A percentile compares a stretch with the other conserved stretches of the same genome.
These are phyloP conservation scores for Colletotrichum salicis DNA, from an alignment of 2,329 filamentous ascomycete genomes.

Conservation along the genomic window DNA sequence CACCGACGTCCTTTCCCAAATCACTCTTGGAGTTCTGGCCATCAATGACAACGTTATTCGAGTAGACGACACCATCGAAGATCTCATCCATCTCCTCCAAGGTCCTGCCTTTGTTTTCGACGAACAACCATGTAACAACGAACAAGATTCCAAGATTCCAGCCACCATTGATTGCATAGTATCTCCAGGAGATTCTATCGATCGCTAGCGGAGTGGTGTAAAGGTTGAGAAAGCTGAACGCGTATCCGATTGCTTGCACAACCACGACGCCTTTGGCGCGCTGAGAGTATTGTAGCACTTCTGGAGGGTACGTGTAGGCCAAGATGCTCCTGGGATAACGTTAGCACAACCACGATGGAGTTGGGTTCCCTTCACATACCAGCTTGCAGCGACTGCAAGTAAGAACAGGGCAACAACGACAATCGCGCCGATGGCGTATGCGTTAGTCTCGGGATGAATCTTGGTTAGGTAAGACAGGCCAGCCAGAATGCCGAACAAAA, in stretches of 20 bases:
- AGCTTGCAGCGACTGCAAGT: constrained; percentile 8
- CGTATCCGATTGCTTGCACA: constrained; percentile 4
- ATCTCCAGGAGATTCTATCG: constrained; percentile 3
- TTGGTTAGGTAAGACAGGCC: not conserved
- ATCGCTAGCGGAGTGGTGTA: constrained; percentile 9
- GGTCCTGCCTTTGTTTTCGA: not conserved
- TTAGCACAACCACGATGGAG: too few species aligned
- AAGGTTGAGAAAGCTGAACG: constrained; percentile 9
- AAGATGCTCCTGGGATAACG: too few species aligned
- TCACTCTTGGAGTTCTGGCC: not conserved
- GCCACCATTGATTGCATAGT: not conserved
- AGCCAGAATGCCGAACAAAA: too few species aligned
- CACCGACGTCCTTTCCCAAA: not conserved
- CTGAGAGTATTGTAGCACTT: too few species aligned
- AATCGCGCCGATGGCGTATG: not conserved
- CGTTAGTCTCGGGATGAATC: not conserved
- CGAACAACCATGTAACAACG: not conserved
- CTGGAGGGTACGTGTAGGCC: too few species aligned
- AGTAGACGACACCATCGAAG: not conserved
- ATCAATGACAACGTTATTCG: not conserved
- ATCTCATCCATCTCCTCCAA: not conserved
- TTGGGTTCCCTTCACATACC: not conserved
- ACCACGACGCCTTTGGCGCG: not conserved
- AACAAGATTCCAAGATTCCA: not conserved
- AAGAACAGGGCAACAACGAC: constrained; percentile 11